phyloP scores from a whole-genome alignment of 768 basidiomycete genomes.

The Paxillus ammoniavirescens region DNA sequence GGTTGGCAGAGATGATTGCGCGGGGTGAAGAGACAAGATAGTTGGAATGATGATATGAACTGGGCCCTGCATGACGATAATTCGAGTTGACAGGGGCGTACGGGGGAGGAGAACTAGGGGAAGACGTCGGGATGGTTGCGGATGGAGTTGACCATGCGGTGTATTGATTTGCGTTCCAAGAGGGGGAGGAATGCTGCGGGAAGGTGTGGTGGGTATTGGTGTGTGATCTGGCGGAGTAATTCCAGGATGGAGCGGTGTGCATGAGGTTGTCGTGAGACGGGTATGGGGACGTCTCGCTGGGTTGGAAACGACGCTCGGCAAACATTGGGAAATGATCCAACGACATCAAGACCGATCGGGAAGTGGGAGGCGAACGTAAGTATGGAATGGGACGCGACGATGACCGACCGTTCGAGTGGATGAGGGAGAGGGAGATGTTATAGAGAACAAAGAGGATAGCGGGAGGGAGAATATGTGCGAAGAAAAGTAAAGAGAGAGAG shows the following conservation, averaged over 20 bases:
- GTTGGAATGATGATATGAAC: slow-evolving; percentile 19
- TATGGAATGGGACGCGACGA: not conserved
- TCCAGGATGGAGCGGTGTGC: slow-evolving; percentile 22
- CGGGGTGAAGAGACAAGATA: slow-evolving; percentile 22
- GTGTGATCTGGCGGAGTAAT: slow-evolving; percentile 22
- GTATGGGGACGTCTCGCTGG: slow-evolving; percentile 23
- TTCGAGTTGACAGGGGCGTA: slow-evolving; percentile 16
- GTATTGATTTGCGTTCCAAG: slow-evolving; percentile 21
- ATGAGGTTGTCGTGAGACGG: slow-evolving; percentile 22
- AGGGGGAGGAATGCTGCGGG: slow-evolving; percentile 10
- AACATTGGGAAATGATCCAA: slow-evolving; percentile 34
- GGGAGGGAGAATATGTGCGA: not conserved
- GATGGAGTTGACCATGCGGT: slow-evolving; percentile 14
- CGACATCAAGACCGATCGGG: slow-evolving; percentile 24
- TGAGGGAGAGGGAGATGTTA: not conserved
- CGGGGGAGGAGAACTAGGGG: slow-evolving; percentile 22
- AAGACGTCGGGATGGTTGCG: slow-evolving; percentile 20
- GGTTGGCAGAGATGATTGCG: slow-evolving; percentile 10
- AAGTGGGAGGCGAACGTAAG: not conserved
- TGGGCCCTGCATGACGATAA: slow-evolving; percentile 26
- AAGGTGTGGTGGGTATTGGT: slow-evolving; percentile 16
- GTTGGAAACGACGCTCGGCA: slow-evolving; percentile 31
- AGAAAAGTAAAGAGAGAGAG: not conserved
- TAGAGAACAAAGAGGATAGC: not conserved
- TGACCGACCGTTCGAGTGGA: not conserved